Evolutionary conservation across 495 filamentous ascomycete genomes (phyloP).

Genomic region (Penicillium arizonense): DNA sequence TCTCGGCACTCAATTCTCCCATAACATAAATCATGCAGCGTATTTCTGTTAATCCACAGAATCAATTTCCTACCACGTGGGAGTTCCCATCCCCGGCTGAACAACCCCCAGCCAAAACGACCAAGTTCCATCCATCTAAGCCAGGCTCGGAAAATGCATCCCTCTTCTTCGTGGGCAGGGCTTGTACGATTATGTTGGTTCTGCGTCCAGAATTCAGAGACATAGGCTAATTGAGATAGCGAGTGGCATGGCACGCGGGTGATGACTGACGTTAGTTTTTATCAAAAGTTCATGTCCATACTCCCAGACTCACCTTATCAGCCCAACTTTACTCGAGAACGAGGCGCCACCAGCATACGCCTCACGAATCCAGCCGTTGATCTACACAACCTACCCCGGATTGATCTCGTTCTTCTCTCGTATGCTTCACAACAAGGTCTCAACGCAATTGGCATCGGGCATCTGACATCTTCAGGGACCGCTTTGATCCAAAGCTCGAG

Average conservation of each 20-base stretch:
- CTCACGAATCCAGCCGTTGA: constrained; percentile 60
- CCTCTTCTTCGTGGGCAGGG: constrained; percentile 61
- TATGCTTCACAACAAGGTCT: constrained; percentile 43
- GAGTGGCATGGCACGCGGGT: constrained; percentile 62
- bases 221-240: constrained; percentile 20
- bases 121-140: constrained; percentile 40
- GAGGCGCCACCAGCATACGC: constrained; percentile 54
- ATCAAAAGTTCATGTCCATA: not conserved
- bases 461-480: constrained; percentile 40
- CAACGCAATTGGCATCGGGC: not conserved
- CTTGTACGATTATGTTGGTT: constrained; percentile 60
- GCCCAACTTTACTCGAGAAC: constrained; percentile 68
- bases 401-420: constrained; percentile 61
- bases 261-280: constrained; percentile 53
- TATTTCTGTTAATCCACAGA: constrained; percentile 4
- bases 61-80: constrained; percentile 17
- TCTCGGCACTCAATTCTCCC: not conserved
- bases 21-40: not conserved
- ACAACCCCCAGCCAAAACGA: constrained; percentile 39
- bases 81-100: constrained; percentile 13
- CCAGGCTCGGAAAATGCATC: constrained; percentile 42
- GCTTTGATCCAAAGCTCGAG: constrained; percentile 65
- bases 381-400: constrained; percentile 56
- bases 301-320: constrained; percentile 6
- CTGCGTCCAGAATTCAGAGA: not conserved